Conservation (phyloP, 192 early-diverging fungal species). For the Chytriomyces sp. region DNA sequence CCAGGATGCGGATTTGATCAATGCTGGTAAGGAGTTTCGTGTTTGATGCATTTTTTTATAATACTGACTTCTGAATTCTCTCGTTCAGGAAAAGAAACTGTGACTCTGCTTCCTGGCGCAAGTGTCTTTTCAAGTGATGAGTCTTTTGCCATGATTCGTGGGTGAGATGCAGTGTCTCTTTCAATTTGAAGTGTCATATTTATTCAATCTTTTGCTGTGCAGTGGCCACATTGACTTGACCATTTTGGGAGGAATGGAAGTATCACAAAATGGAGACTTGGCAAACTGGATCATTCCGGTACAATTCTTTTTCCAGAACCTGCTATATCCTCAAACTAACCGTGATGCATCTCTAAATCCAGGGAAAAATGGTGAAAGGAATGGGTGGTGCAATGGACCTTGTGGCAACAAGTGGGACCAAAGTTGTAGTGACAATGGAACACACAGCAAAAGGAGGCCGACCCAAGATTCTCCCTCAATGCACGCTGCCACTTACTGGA, state of each 20-base stretch:
- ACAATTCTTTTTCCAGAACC: too few relatives aligned
- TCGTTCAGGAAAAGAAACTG: too few relatives aligned
- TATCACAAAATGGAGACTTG: constrained; percentile 74
- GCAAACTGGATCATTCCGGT: constrained; percentile 84
- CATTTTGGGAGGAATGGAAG: constrained; percentile 79
- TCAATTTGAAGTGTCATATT: neutral
- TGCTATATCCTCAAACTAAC: too few relatives aligned
- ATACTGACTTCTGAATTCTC: too few relatives aligned
- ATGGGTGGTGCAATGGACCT: constrained; percentile 86
- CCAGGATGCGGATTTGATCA: constrained; percentile 79
- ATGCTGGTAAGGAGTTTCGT: constrained; percentile 75
- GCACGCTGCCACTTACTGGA: constrained; percentile 75
- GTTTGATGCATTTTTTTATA: too few relatives aligned
- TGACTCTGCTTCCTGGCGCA: constrained; percentile 46
- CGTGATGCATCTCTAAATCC: too few relatives aligned
- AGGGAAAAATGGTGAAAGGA: constrained; percentile 83
- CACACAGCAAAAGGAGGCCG: constrained; percentile 67
- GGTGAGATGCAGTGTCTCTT: constrained; percentile 11
- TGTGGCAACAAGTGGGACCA: constrained; percentile 69
- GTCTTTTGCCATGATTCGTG: constrained; percentile 82
- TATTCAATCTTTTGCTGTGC: constrained; percentile 34
- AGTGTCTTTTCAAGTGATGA: constrained; percentile 75
- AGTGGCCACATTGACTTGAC: constrained; percentile 77
- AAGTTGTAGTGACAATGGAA: constrained; percentile 76
- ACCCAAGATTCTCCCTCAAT: constrained; percentile 75